Evolutionary conservation across 2,329 filamentous ascomycete species (phyloP).

Genomic region (Pseudocercospora musae): DNA sequence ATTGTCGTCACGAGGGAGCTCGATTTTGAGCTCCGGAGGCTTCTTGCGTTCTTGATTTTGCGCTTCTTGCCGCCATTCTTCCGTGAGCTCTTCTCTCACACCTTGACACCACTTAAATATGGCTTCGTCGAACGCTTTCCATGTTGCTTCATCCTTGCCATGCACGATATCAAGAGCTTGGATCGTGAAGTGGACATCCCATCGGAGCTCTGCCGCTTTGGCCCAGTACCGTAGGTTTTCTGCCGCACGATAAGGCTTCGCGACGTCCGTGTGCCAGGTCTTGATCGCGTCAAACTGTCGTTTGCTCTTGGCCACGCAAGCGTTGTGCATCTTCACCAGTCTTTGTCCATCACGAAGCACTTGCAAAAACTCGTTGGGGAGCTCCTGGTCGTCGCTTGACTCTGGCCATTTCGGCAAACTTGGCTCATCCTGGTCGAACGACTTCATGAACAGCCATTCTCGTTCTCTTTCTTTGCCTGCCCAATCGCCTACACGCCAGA

Average conservation of each 20-base stretch:
- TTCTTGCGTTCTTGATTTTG: slow-evolving; percentile 19
- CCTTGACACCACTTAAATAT: slow-evolving; percentile 78
- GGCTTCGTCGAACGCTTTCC: slow-evolving; percentile 79
- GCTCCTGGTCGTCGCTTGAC: slow-evolving; percentile 14
- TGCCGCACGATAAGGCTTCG: slow-evolving; percentile 87
- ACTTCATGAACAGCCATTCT: slow-evolving; percentile 76
- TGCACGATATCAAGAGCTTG: slow-evolving; percentile 86
- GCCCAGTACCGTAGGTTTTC: slow-evolving; percentile 95
- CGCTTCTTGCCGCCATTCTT: slow-evolving; percentile 59
- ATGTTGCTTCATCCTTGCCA: slow-evolving; percentile 62
- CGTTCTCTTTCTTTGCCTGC: slow-evolving; percentile 70
- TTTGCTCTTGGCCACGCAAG: slow-evolving; percentile 77
- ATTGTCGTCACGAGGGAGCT: slow-evolving; percentile 15
- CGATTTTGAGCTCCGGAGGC: slow-evolving; percentile 32
- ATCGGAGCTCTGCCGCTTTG: slow-evolving; percentile 91
- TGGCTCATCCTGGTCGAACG: slow-evolving; percentile 63
- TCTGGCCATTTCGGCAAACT: slow-evolving; percentile 67
- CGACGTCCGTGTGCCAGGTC: slow-evolving; percentile 84
- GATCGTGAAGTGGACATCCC: slow-evolving; percentile 79
- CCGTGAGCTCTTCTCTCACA: slow-evolving; percentile 77
- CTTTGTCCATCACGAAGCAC: slow-evolving; percentile 74
- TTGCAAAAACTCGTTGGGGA: slow-evolving; percentile 64
- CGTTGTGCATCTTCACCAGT: slow-evolving; percentile 85
- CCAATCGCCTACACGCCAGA: slow-evolving; percentile 75
- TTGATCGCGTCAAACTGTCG: slow-evolving; percentile 87